Conservation (phyloP, 2,329 filamentous ascomycete species). For the Colletotrichum sp. region DNA sequence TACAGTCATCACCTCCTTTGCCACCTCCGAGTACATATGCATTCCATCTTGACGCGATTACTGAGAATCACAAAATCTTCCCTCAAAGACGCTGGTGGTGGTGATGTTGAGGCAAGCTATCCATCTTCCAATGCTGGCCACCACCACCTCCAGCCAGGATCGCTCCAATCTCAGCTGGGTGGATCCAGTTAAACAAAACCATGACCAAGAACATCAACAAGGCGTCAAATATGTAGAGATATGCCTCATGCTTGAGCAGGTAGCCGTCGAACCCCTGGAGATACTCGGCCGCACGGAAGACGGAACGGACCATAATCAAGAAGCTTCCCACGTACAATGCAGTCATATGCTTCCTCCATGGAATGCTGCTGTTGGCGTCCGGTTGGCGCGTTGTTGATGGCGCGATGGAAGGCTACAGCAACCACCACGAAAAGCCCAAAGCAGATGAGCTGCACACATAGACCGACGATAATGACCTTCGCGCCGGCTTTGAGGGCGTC, state of each 20-base stretch:
- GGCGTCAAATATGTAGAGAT: constrained; percentile 43
- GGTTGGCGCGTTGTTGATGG: constrained; percentile 28
- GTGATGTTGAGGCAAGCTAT: neutral
- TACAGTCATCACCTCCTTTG: neutral
- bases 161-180: neutral
- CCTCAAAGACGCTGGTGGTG: neutral
- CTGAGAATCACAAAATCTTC: neutral
- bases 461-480: constrained; percentile 55
- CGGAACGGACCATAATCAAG: constrained; percentile 45
- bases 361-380: constrained; percentile 27
- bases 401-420: constrained; percentile 49
- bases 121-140: neutral
- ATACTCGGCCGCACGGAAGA: constrained; percentile 50
- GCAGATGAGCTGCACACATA: constrained; percentile 59
- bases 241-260: constrained; percentile 37
- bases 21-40: neutral
- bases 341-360: constrained; percentile 33
- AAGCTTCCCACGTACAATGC: constrained; percentile 30
- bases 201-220: constrained; percentile 36
- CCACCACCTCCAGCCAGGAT: neutral
- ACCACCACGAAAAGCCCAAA: constrained; percentile 59
- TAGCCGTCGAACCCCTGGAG: constrained; percentile 36
- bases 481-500: constrained; percentile 36
- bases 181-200: constrained; percentile 19
- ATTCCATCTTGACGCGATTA: neutral